Conservation (phyloP, 2,329 filamentous ascomycete genomes). For the Colletotrichum tamarilloi region DNA sequence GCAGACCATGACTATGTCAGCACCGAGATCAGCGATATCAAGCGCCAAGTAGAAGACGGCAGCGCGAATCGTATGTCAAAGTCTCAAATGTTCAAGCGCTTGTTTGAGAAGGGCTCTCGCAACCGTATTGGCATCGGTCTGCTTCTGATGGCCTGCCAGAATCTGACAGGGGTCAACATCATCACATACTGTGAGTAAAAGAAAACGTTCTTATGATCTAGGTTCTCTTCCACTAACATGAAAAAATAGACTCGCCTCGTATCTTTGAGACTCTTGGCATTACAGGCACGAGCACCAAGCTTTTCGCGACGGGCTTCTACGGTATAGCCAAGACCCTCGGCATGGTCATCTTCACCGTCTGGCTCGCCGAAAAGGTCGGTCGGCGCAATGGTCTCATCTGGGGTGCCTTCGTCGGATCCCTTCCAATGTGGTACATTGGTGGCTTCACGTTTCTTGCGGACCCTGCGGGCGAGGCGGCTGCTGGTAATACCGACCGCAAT, state of each 20-base stretch:
- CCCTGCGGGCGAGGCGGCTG: constrained; percentile 50
- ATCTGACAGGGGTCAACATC: constrained; percentile 5
- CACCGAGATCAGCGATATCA: constrained; percentile 63
- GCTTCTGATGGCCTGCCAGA: constrained; percentile 50
- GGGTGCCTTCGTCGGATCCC: constrained; percentile 49
- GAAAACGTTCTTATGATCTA: not conserved
- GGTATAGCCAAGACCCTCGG: constrained; percentile 50
- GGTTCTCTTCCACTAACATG: not conserved
- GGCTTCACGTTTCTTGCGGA: constrained; percentile 48
- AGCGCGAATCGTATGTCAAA: constrained; percentile 43
- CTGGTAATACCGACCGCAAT: constrained; percentile 55
- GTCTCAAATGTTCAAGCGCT: constrained; percentile 34
- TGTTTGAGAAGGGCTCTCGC: constrained; percentile 37
- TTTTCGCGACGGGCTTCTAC: constrained; percentile 53
- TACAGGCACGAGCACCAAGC: constrained; percentile 43
- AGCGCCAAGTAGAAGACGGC: constrained; percentile 64
- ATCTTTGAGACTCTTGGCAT: constrained; percentile 51
- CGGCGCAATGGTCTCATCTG: constrained; percentile 59
- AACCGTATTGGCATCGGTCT: constrained; percentile 58
- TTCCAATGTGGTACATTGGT: constrained; percentile 50
- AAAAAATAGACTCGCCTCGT: constrained; percentile 43
- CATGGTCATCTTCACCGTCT: constrained; percentile 52
- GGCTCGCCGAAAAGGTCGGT: constrained; percentile 58
- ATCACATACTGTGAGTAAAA: not conserved
- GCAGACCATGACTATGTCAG: constrained; percentile 51